Evolutionary conservation across 2,329 filamentous ascomycete genomes (phyloP).

Genomic region (Coleophoma crateriformis): DNA sequence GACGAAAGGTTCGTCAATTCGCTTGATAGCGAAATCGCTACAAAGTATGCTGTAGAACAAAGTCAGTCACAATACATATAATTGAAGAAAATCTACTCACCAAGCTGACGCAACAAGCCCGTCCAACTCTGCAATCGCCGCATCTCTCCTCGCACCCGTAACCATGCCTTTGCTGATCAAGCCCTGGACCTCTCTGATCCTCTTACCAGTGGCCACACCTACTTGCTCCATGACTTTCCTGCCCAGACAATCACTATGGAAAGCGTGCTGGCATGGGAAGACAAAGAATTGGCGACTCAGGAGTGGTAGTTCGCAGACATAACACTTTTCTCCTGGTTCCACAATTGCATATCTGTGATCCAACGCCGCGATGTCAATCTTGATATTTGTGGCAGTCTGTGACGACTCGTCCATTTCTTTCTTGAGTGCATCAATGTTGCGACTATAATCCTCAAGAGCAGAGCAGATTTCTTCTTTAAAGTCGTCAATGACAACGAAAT

Average conservation of each 20-base stretch:
- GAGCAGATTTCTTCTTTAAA: slow-evolving; percentile 98
- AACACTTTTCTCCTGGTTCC: slow-evolving; percentile 91
- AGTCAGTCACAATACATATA: slow-evolving; percentile 14
- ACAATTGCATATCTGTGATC: slow-evolving; percentile 93
- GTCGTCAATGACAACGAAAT: slow-evolving; percentile 97
- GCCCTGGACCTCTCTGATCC: slow-evolving; percentile 80
- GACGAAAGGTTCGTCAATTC: slow-evolving; percentile 91
- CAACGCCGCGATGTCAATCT: slow-evolving; percentile 78
- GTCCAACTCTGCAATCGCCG: slow-evolving; percentile 83
- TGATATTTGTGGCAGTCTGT: slow-evolving; percentile 84
- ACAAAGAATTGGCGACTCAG: slow-evolving; percentile 94
- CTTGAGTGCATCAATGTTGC: slow-evolving; percentile 82
- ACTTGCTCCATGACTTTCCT: slow-evolving; percentile 79
- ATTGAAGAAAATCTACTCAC: slow-evolving; percentile 41
- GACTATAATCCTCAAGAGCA: slow-evolving; percentile 87
- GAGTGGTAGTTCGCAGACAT: slow-evolving; percentile 78
- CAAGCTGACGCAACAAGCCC: slow-evolving; percentile 86
- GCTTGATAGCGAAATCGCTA: slow-evolving; percentile 89
- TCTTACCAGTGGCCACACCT: slow-evolving; percentile 67
- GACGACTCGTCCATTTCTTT: slow-evolving; percentile 95
- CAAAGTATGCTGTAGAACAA: slow-evolving; percentile 68
- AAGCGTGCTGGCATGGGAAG: slow-evolving; percentile 96
- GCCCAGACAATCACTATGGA: slow-evolving; percentile 91
- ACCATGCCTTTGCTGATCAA: slow-evolving; percentile 75
- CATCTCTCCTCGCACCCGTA: slow-evolving; percentile 67